These are phyloP conservation scores for Paraglomus occultum DNA, from an alignment of 192 early-diverging fungal genomes.

Conservation along the genomic window DNA sequence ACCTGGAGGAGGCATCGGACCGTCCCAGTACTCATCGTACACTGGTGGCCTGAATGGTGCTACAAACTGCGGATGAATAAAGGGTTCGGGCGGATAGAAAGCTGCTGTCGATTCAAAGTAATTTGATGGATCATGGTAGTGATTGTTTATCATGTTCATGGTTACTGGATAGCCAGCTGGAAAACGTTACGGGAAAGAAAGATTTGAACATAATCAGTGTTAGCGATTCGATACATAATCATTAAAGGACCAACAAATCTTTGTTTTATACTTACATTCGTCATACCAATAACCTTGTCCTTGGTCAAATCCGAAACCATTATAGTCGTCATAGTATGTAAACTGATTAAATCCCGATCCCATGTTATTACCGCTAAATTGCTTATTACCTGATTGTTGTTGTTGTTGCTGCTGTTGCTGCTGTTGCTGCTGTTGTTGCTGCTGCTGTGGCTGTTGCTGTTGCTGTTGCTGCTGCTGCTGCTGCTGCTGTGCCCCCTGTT, in stretches of 20 bases:
- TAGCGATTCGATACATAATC: not conserved
- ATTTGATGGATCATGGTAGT: slow-evolving; percentile 15
- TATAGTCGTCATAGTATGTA: slow-evolving; percentile 11
- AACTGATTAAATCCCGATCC: too few relatives aligned
- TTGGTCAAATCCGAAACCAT: slow-evolving; percentile 24
- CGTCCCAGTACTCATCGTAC: slow-evolving; percentile 25
- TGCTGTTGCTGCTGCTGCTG: slow-evolving; percentile 11
- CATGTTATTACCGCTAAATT: not conserved
- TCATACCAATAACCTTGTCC: slow-evolving; percentile 27
- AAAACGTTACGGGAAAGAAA: not conserved
- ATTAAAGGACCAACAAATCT: not conserved
- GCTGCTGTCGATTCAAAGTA: slow-evolving; percentile 13
- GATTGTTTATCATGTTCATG: slow-evolving; percentile 25
- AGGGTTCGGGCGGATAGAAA: slow-evolving; percentile 15
- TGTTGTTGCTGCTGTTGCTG: slow-evolving; percentile 18
- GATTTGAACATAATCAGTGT: not conserved
- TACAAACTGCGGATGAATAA: slow-evolving; percentile 13
- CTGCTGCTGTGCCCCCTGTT: not conserved
- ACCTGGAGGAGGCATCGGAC: slow-evolving; percentile 9
- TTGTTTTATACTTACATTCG: slow-evolving; percentile 17
- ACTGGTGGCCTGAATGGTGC: slow-evolving; percentile 17
- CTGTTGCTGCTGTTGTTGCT: too few relatives aligned
- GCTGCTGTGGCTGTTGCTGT: not conserved
- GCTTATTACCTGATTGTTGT: slow-evolving; percentile 13
- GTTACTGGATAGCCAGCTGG: slow-evolving; percentile 11